These are phyloP conservation scores for Geotrichum histeridarum DNA, from an alignment of 1,139 yeast genomes.

Conservation along the genomic window DNA sequence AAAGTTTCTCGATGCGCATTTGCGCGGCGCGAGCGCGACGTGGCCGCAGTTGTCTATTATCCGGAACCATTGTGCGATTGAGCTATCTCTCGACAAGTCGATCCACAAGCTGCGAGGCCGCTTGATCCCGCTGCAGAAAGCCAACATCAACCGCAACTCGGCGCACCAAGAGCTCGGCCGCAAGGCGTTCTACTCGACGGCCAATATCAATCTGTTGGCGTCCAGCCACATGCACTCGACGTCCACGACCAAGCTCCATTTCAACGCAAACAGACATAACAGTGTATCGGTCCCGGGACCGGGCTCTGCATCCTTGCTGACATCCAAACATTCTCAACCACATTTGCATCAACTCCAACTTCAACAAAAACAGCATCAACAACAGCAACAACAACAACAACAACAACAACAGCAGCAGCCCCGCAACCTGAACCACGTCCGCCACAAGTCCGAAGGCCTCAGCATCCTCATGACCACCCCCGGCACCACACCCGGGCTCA, in stretches of 20 bases:
- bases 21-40: conserved; percentile 83
- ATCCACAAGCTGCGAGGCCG: conserved; percentile 64
- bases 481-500: background rate
- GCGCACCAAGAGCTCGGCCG: conserved; percentile 11
- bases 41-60: conserved; percentile 89
- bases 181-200: conserved; percentile 15
- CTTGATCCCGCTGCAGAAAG: conserved; percentile 42
- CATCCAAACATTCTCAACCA: background rate
- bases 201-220: conserved; percentile 11
- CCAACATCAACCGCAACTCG: background rate
- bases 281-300: background rate
- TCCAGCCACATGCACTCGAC: background rate
- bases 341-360: background rate
- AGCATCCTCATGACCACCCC: background rate
- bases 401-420: background rate
- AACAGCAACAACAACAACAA: background rate
- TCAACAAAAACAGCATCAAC: background rate
- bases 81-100: conserved; percentile 77
- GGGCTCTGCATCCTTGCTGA: background rate
- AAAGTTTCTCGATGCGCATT: conserved; percentile 62
- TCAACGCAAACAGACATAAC: background rate
- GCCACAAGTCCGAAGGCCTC: conserved; percentile 17
- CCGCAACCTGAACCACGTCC: conserved; percentile 2
- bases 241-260: background rate
- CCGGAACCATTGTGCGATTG: conserved; percentile 83